Base-by-base conservation (phyloP, 306 rosid species). In the Quercus ilex region DNA sequence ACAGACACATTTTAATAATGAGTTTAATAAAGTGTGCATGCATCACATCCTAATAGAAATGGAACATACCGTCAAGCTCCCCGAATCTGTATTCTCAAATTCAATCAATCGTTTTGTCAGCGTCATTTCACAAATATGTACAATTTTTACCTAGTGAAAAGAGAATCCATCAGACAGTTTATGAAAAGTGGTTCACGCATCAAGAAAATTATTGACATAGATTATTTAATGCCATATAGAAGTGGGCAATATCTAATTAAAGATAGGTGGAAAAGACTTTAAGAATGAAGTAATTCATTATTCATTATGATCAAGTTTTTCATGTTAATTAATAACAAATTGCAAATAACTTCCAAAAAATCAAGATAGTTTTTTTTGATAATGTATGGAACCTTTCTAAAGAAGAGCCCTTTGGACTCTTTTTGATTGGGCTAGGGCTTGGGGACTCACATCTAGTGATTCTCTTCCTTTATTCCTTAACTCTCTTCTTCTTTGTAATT, bases 91-190 rank as follows among this genome's bases (percentile, higher is more conserved):
- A 81, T 91, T 86, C 92, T 92, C 98, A 68, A 92, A 94, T 80
- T 94, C 97, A 18, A 88, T 87, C 87, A 94, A 80, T 64, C 98
- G 89, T 85, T 92, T 94, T 13, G 93, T 89, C 89, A 94, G 83
- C 33, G 95, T 94, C 77, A 90, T 92, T 80, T 94, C 98, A 83
- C 98, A 94, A 76, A 94, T 88, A 87, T 92, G 97, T 28, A 91
- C 97, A 23, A 92, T 83, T 85, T 86, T 88, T 17, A 90, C 85
- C 98, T 94, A 86, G 77, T 68, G 77, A 28, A 79, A 74, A 76
- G 72, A 78, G 72, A 17, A 79, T 68, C 31, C 46, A 74, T 20
- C 59, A 60, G 14, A n/a, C 14, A 64, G 2, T 25, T 64, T 64
- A 84, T 57, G 5, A 43, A 56, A 53, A 31, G 63, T 12, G 23